phyloP scores from a whole-genome alignment of 805 yeast genomes.

The Teunomyces lycoperdinae region DNA sequence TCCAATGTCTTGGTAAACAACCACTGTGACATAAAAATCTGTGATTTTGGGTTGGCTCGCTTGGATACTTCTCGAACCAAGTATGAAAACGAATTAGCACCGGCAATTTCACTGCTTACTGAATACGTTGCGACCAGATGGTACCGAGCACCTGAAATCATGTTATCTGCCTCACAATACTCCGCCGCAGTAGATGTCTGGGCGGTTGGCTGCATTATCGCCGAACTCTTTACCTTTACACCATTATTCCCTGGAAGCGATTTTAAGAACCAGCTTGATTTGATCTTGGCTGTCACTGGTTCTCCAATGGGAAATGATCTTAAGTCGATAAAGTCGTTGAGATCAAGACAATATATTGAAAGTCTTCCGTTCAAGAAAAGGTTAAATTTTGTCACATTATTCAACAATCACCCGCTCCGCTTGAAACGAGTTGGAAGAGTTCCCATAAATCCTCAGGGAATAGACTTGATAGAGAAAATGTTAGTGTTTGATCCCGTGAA shows the following conservation, averaged over 20 bases:
- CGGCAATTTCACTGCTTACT: slow-evolving; percentile 50
- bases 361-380: slow-evolving; percentile 21
- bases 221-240: slow-evolving; percentile 59
- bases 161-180: slow-evolving; percentile 70
- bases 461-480: slow-evolving; percentile 18
- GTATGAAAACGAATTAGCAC: slow-evolving; percentile 11
- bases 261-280: slow-evolving; percentile 62
- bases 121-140: slow-evolving; percentile 84
- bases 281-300: slow-evolving; percentile 68
- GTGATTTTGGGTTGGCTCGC: slow-evolving; percentile 77
- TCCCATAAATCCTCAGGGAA: slow-evolving; percentile 23
- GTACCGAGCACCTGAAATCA: slow-evolving; percentile 84
- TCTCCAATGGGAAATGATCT: slow-evolving; percentile 47
- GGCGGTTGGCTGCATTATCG: slow-evolving; percentile 78
- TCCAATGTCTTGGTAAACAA: slow-evolving; percentile 65
- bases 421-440: slow-evolving; percentile 11
- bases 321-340: slow-evolving; percentile 17
- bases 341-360: slow-evolving; percentile 25
- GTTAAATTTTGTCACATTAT: slow-evolving; percentile 14
- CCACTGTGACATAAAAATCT: slow-evolving; percentile 71
- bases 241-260: slow-evolving; percentile 78
- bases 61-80: slow-evolving; percentile 43
- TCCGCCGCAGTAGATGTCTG: slow-evolving; percentile 77
- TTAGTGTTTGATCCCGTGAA: slow-evolving; percentile 7
- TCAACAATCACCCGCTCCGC: slow-evolving; percentile 21